Conservation (phyloP, 345 rosid genomes). For the Lepidium aucheri region DNA sequence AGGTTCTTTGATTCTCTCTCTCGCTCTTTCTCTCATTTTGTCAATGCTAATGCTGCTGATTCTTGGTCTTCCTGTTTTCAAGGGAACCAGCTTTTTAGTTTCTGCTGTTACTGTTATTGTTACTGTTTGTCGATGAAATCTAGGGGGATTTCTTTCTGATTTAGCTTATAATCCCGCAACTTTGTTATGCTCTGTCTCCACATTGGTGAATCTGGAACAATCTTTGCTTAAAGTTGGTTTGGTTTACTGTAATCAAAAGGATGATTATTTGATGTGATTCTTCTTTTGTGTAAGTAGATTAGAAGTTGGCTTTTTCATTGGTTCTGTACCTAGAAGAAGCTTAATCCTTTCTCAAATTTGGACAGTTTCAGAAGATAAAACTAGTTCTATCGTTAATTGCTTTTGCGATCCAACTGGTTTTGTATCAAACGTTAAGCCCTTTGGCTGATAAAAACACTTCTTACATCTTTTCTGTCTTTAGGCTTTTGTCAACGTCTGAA, state of each 20-base stretch:
- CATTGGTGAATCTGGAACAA: constrained; percentile 20
- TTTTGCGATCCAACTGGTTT: not conserved
- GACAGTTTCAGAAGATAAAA: not conserved
- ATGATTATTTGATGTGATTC: not conserved
- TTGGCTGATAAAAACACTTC: not conserved
- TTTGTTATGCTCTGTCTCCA: not conserved
- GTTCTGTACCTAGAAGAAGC: not conserved
- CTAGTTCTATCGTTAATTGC: not conserved
- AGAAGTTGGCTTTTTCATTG: not conserved
- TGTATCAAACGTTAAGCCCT: not conserved
- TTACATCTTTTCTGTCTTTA: constrained; percentile 7
- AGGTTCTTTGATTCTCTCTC: constrained; percentile 5
- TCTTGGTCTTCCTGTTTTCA: constrained; percentile 39
- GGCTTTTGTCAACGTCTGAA: constrained; percentile 59
- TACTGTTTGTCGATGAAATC: constrained; percentile 7
- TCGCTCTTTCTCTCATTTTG: not conserved
- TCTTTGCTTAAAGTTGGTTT: constrained; percentile 1
- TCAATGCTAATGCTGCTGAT: constrained; percentile 20
- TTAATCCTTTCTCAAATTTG: not conserved
- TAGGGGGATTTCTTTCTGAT: not conserved
- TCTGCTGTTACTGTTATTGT: not conserved
- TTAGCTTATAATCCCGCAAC: not conserved
- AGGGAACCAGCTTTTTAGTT: constrained; percentile 35
- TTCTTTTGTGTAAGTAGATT: not conserved
- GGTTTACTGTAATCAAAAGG: not conserved